These are phyloP conservation scores for Pugionium dolabratum DNA, from an alignment of 345 rosid genomes.

Conservation along the genomic window DNA sequence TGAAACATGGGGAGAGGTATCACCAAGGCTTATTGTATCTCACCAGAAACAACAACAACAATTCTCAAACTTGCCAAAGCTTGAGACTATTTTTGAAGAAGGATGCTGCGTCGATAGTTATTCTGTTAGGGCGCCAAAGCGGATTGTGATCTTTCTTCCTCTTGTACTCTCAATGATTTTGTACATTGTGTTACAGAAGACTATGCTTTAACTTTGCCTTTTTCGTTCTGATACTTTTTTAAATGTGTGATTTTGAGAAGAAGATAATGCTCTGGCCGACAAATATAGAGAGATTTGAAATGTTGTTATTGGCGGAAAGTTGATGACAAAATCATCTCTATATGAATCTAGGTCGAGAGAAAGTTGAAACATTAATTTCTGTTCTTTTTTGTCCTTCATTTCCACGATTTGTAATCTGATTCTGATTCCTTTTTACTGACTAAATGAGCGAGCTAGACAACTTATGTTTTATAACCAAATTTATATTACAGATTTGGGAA, in stretches of 20 bases:
- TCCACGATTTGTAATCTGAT: constrained; percentile 7
- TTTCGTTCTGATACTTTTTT: too few species aligned
- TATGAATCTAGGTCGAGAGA: constrained; percentile 3
- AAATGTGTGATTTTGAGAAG: constrained; percentile 24
- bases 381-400: background rate
- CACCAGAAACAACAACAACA: constrained; percentile 41
- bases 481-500: too few species aligned
- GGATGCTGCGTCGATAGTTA: constrained; percentile 28
- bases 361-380: background rate
- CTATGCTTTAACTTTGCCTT: constrained; percentile 13
- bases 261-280: constrained; percentile 11
- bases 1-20: constrained; percentile 48
- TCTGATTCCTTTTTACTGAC: background rate
- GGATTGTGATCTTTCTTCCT: constrained; percentile 48
- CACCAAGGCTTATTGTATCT: constrained; percentile 46
- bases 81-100: constrained; percentile 57
- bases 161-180: constrained; percentile 39
- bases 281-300: constrained; percentile 13
- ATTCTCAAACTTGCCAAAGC: constrained; percentile 33
- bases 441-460: background rate
- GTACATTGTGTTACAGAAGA: constrained; percentile 43
- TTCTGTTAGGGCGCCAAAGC: constrained; percentile 34
- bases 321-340: constrained; percentile 12
- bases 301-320: constrained; percentile 8
- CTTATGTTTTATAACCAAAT: too few species aligned